These are phyloP conservation scores for Malassezia dermatis DNA, from an alignment of 1,284 basidiomycete genomes.

Conservation along the genomic window DNA sequence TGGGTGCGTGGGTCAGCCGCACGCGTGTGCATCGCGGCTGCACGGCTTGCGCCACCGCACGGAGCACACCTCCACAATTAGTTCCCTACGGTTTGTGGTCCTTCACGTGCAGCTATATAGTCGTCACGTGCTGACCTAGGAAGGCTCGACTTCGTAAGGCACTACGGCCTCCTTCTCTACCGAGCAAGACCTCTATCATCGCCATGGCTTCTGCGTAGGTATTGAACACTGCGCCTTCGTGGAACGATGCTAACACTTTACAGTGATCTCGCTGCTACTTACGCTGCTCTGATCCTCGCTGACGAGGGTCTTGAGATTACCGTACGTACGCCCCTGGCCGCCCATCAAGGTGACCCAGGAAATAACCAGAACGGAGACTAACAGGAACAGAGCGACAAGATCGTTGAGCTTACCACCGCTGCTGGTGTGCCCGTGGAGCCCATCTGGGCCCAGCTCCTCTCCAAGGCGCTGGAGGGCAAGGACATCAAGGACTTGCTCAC, in stretches of 20 bases:
- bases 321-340: constrained; percentile 54
- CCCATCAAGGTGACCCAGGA: background rate
- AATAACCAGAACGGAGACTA: background rate
- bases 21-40: background rate
- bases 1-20: background rate
- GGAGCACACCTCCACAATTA: background rate
- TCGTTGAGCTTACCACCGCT: constrained; percentile 67
- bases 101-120: constrained; percentile 17
- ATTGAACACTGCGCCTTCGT: background rate
- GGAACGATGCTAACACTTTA: background rate
- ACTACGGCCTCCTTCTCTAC: background rate
- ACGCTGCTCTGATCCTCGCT: constrained; percentile 72
- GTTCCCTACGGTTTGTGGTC: background rate
- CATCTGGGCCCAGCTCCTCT: constrained; percentile 92
- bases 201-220: constrained; percentile 18
- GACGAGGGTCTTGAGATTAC: constrained; percentile 82
- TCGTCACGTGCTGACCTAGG: constrained; percentile 11
- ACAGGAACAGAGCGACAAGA: constrained; percentile 69
- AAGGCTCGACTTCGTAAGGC: constrained; percentile 1
- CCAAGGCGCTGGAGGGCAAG: constrained; percentile 96
- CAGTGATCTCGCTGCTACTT: constrained; percentile 52
- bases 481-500: constrained; percentile 88
- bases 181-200: constrained; percentile 9
- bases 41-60: constrained; percentile 1
- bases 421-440: constrained; percentile 81